Conservation (phyloP, 768 basidiomycete genomes). For the Rubroboletus pulcherrimus region DNA sequence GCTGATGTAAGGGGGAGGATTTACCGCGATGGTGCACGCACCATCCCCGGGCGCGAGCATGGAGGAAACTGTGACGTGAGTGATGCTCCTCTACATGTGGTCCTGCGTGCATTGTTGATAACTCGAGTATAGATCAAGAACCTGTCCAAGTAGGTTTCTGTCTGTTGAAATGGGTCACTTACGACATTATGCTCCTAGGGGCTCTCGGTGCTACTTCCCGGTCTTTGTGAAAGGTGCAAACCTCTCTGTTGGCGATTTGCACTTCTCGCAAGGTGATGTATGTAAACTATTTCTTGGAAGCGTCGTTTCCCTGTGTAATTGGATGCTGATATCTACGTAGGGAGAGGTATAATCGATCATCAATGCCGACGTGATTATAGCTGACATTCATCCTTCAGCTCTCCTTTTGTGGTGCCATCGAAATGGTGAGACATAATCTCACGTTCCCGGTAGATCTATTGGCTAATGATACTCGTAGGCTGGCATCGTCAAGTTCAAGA, state of each 20-base stretch:
- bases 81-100: background rate
- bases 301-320: background rate
- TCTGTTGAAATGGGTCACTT: background rate
- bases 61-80: constrained; percentile 74
- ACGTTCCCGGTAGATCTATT: background rate
- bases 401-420: constrained; percentile 74
- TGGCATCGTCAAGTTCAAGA: constrained; percentile 68
- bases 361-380: background rate
- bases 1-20: constrained; percentile 50
- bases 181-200: constrained; percentile 31
- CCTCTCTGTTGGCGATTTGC: constrained; percentile 73
- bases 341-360: constrained; percentile 45
- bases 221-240: constrained; percentile 76
- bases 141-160: constrained; percentile 46
- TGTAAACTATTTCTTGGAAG: constrained; percentile 7
- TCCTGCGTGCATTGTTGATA: background rate
- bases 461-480: constrained; percentile 36
- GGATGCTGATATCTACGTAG: constrained; percentile 29
- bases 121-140: constrained; percentile 59
- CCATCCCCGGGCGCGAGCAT: constrained; percentile 74
- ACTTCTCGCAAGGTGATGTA: constrained; percentile 77
- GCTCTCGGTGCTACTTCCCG: constrained; percentile 72
- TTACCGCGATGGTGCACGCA: constrained; percentile 63
- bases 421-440: constrained; percentile 47
- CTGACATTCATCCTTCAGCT: constrained; percentile 35